A percentile compares a stretch with the other conserved stretches of the same genome.
Evolutionary conservation across 768 basidiomycete species (phyloP).

Genomic region (Lentinus brumalis): DNA sequence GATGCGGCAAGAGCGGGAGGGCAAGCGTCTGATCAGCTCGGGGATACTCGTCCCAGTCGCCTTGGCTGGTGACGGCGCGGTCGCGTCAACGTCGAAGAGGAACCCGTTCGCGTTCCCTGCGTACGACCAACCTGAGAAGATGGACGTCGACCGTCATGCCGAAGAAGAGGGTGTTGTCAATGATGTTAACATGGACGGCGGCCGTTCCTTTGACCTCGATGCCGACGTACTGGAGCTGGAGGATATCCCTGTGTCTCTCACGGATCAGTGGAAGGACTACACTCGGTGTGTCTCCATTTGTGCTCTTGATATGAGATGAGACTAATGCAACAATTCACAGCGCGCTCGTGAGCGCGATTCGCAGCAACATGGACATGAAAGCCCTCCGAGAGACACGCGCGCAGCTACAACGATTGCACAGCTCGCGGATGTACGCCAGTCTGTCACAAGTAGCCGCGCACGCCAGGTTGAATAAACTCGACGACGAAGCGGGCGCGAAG

Average conservation of each 20-base stretch:
- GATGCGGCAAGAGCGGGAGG: neutral
- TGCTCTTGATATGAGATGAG: neutral
- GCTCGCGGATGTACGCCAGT: neutral
- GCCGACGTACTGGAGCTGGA: neutral
- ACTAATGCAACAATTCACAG: neutral
- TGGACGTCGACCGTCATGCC: neutral
- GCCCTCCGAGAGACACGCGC: neutral
- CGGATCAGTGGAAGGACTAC: slow-evolving; percentile 6
- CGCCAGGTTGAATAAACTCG: neutral
- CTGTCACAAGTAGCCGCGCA: neutral
- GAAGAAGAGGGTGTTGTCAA: neutral
- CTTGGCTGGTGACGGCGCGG: slow-evolving; percentile 1
- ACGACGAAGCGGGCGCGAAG: neutral
- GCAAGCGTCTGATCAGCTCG: slow-evolving; percentile 3
- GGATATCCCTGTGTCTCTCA: neutral
- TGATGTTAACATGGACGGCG: slow-evolving; percentile 1
- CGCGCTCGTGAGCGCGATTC: neutral
- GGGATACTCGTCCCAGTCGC: slow-evolving; percentile 2
- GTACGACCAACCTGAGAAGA: slow-evolving; percentile 9
- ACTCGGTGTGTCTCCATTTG: slow-evolving; percentile 1
- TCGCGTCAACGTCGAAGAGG: neutral
- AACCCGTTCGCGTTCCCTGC: slow-evolving; percentile 14
- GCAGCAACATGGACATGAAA: neutral
- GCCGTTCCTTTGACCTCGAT: neutral
- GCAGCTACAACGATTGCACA: neutral